phyloP scores from a whole-genome alignment of 305 asterid species.

The Solanum hybrid region DNA sequence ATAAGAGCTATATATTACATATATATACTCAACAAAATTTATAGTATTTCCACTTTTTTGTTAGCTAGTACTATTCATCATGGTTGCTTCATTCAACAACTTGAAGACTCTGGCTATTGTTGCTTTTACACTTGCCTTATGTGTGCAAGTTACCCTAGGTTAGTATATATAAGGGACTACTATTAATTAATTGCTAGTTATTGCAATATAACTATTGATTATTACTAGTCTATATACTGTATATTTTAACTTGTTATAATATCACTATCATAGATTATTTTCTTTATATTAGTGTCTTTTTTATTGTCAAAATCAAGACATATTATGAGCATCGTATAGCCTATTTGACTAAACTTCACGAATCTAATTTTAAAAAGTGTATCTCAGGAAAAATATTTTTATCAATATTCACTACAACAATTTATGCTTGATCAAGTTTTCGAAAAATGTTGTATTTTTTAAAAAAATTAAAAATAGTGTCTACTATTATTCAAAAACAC shows the following conservation, averaged over 20 bases:
- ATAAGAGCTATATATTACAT: background rate
- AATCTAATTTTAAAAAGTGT: too few species aligned
- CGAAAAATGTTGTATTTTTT: accelerated
- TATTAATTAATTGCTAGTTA: background rate
- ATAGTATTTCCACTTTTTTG: background rate
- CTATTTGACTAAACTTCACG: too few species aligned
- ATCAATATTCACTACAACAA: background rate
- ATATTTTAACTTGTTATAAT: background rate
- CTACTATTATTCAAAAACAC: background rate
- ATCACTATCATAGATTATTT: background rate
- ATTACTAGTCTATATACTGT: background rate
- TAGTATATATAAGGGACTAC: background rate
- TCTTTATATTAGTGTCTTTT: background rate
- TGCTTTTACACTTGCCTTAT: background rate
- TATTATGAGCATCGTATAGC: too few species aligned
- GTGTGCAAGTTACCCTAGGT: background rate
- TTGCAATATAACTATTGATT: background rate
- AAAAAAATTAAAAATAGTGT: background rate
- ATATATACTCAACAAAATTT: background rate
- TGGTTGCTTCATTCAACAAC: background rate
- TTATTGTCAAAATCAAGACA: background rate
- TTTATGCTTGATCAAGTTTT: background rate
- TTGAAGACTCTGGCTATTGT: background rate
- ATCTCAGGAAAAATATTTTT: background rate
- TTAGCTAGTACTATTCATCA: background rate